phyloP scores from a whole-genome alignment of 495 filamentous ascomycete species.

The Talaromyces nanjingensis region DNA sequence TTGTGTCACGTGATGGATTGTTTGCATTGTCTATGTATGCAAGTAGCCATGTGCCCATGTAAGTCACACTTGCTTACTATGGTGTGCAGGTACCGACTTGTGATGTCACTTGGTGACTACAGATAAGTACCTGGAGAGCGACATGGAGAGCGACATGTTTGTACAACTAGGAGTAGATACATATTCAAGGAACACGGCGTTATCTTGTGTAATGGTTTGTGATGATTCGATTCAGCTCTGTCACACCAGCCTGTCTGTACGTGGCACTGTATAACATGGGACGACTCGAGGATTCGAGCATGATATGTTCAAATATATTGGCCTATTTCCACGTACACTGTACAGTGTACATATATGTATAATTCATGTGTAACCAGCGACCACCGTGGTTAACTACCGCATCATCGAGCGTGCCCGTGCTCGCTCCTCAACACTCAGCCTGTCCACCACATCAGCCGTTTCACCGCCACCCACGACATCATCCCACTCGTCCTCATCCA shows the following conservation, averaged over 20 bases:
- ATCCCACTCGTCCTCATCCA: slow-evolving; percentile 98
- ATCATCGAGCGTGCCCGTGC: slow-evolving; percentile 56
- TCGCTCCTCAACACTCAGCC: slow-evolving; percentile 56
- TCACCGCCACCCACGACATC: slow-evolving; percentile 48
- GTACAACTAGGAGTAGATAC: neutral
- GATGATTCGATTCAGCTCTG: neutral
- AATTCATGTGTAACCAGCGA: neutral
- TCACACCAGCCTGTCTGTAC: neutral
- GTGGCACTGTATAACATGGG: neutral
- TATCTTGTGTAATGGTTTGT: neutral
- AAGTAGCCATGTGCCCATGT: neutral
- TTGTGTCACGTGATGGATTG: neutral
- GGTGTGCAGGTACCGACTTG: neutral
- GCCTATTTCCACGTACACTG: neutral
- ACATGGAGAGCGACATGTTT: neutral
- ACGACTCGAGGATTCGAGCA: neutral
- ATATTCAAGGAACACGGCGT: neutral
- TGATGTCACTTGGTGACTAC: neutral
- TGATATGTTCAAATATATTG: neutral
- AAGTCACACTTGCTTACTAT: neutral
- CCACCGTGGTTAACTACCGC: slow-evolving; percentile 5
- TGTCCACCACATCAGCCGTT: slow-evolving; percentile 36
- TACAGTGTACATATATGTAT: neutral
- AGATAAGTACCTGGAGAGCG: neutral
- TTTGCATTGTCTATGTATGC: neutral